These are phyloP conservation scores for Sporothrix inflata DNA, from an alignment of 2,329 filamentous ascomycete genomes.

Conservation along the genomic window DNA sequence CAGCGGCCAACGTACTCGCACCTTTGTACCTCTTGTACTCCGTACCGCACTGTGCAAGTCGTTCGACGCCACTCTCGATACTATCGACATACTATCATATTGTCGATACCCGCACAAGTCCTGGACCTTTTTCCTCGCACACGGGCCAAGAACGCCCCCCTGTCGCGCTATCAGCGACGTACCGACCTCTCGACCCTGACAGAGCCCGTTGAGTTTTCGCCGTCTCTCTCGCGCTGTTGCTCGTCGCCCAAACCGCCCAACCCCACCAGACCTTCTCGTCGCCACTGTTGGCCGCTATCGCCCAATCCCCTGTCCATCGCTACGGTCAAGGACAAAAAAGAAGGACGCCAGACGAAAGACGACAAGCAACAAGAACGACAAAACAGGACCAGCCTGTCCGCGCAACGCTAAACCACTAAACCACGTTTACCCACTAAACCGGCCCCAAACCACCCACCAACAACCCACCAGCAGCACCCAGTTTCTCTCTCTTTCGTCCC, in stretches of 20 bases:
- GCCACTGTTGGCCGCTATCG: not conserved
- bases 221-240: not conserved
- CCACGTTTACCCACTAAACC: slow-evolving; percentile 12
- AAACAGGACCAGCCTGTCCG: not conserved
- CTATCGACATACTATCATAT: not conserved
- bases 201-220: slow-evolving; percentile 7
- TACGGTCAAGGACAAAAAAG: not conserved
- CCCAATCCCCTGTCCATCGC: slow-evolving; percentile 10
- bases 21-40: not conserved
- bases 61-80: not conserved
- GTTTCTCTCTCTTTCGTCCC: not conserved
- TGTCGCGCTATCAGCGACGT: not conserved
- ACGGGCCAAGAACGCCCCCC: not conserved
- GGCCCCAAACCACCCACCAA: slow-evolving; percentile 6
- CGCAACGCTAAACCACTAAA: not conserved
- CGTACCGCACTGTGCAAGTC: slow-evolving; percentile 11
- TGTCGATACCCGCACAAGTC: not conserved
- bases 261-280: not conserved
- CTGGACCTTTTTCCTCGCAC: not conserved
- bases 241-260: no score
- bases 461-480: not conserved
- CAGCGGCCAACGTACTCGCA: not conserved
- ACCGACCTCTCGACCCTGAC: no score
- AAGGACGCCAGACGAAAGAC: not conserved
- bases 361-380: no score